phyloP scores from a whole-genome alignment of 2,329 filamentous ascomycete species.

The Calcarisporium arbuscula region DNA sequence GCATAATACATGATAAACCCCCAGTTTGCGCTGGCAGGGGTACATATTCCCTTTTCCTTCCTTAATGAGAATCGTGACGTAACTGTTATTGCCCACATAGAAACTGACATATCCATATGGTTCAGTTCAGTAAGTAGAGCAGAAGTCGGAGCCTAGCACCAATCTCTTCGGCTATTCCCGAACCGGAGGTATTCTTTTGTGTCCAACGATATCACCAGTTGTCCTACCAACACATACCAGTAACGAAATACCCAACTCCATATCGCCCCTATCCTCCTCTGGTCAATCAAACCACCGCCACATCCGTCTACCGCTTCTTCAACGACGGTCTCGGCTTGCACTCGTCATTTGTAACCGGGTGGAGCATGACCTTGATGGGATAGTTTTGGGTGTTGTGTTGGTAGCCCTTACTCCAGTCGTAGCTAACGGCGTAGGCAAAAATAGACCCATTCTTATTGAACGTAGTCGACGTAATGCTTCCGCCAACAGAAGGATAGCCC shows the following conservation, averaged over 20 bases:
- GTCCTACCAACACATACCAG: slow-evolving; percentile 3
- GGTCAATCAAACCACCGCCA: too few relatives aligned
- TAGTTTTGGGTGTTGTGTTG: slow-evolving; percentile 69
- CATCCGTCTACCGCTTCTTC: slow-evolving; percentile 49
- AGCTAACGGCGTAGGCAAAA: slow-evolving; percentile 85
- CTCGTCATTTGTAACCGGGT: slow-evolving; percentile 60
- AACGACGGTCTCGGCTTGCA: slow-evolving; percentile 55
- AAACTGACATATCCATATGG: too few relatives aligned
- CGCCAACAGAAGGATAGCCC: slow-evolving; percentile 78
- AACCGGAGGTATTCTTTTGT: too few relatives aligned
- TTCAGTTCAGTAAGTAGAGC: too few relatives aligned
- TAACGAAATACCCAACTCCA: slow-evolving; percentile 2
- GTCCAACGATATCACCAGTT: too few relatives aligned
- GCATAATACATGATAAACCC: too few relatives aligned
- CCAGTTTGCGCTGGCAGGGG: too few relatives aligned
- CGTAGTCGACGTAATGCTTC: slow-evolving; percentile 83
- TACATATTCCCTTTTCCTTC: too few relatives aligned
- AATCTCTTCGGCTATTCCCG: too few relatives aligned
- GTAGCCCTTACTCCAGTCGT: slow-evolving; percentile 98
- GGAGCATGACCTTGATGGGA: slow-evolving; percentile 79
- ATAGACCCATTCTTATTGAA: slow-evolving; percentile 83
- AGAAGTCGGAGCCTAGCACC: too few relatives aligned
- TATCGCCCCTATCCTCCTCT: not conserved
- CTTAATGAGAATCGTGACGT: too few relatives aligned
- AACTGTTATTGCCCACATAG: too few relatives aligned